Evolutionary conservation across 2,329 filamentous ascomycete genomes (phyloP).

Genomic region (Fonsecaea multimorphosa): DNA sequence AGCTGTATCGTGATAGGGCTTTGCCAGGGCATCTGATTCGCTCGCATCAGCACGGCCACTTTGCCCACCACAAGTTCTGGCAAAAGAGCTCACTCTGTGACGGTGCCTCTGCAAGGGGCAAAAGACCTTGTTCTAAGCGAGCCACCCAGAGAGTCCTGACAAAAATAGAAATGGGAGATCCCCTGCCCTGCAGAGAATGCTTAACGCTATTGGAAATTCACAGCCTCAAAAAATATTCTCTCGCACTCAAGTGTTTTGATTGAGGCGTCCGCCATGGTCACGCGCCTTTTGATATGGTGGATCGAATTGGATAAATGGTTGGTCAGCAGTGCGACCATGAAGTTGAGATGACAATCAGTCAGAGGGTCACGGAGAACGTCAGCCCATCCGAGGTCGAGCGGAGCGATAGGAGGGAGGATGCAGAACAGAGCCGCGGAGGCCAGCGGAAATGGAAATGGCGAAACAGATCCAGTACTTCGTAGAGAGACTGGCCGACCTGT

Average conservation of each 20-base stretch:
- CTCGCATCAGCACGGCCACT: slow-evolving; percentile 16
- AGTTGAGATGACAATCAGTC: not conserved
- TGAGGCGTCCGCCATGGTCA: slow-evolving; percentile 7
- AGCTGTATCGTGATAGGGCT: not conserved
- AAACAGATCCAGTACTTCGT: slow-evolving; percentile 16
- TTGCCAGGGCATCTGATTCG: slow-evolving; percentile 6
- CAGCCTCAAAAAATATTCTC: slow-evolving; percentile 29
- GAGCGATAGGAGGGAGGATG: not conserved
- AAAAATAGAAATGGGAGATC: slow-evolving; percentile 31
- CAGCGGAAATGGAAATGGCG: slow-evolving; percentile 1
- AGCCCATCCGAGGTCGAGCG: not conserved
- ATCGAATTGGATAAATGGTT: not conserved
- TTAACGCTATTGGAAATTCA: slow-evolving; percentile 15
- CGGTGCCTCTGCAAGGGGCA: slow-evolving; percentile 14
- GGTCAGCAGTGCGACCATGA: not conserved
- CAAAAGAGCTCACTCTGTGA: slow-evolving; percentile 15
- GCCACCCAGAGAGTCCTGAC: slow-evolving; percentile 19
- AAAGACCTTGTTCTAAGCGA: slow-evolving; percentile 25
- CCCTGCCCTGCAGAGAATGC: slow-evolving; percentile 5
- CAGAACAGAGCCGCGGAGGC: slow-evolving; percentile 2
- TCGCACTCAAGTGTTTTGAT: slow-evolving; percentile 6
- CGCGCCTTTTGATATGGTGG: slow-evolving; percentile 11
- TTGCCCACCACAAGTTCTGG: not conserved
- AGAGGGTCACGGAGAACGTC: not conserved
- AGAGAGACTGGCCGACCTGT: slow-evolving; percentile 10